phyloP scores from a whole-genome alignment of 192 early-diverging fungal genomes.

The Thoreauomyces humboldtii region DNA sequence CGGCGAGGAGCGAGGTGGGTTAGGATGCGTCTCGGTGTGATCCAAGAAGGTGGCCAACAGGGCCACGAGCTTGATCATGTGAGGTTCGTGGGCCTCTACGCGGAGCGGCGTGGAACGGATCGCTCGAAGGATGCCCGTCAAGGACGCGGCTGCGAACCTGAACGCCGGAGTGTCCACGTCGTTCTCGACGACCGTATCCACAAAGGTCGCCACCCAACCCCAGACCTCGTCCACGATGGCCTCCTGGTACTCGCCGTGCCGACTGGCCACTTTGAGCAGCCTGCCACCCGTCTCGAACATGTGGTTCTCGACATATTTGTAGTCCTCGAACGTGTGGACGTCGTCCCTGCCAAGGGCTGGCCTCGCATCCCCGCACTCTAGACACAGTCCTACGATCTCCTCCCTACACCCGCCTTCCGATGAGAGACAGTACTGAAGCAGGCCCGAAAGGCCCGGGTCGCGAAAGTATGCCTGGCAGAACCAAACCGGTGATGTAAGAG shows the following conservation, averaged over 20 bases:
- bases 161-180: neutral
- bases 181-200: neutral
- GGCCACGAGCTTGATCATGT: neutral
- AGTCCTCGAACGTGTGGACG: constrained; percentile 5
- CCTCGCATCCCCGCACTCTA: constrained; percentile 9
- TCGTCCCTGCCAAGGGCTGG: neutral
- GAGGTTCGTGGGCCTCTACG: neutral
- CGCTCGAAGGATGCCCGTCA: neutral
- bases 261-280: constrained; percentile 12
- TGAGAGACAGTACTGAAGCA: constrained; percentile 3
- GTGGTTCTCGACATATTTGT: constrained; percentile 2
- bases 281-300: constrained; percentile 3
- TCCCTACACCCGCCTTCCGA: constrained; percentile 10
- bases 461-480: constrained; percentile 8
- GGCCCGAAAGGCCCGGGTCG: constrained; percentile 1
- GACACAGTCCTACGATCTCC: constrained; percentile 3
- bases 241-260: neutral
- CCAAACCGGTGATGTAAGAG: no score
- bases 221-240: constrained; percentile 6
- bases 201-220: constrained; percentile 11
- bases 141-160: neutral
- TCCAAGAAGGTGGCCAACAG: neutral
- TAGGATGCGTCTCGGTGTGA: no score
- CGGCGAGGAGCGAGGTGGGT: no score
- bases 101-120: neutral